Evolutionary conservation across 495 filamentous ascomycete genomes (phyloP), one percentile per base, ranked within the genome.

Genomic region (Daldinia concentrica): DNA sequence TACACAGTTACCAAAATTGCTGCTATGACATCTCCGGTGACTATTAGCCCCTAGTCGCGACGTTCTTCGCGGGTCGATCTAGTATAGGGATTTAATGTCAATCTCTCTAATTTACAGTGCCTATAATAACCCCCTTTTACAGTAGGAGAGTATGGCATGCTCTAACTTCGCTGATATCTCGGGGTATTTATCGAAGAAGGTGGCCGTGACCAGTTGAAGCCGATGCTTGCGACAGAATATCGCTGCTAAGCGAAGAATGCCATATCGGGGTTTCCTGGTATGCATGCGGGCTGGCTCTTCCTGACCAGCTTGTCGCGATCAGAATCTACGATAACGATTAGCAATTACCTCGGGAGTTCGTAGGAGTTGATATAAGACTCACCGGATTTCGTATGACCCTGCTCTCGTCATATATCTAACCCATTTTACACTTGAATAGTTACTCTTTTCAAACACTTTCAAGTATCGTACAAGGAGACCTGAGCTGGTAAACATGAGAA

Each of bases 381-480:
- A 92, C 88, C 91, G 79, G 60, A 92, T 93, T 79, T 93, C 91
- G 78, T 93, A 94, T 77, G 87, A 91, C 15, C 91, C 91, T 17
- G 95, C 96, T 54, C 96, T 86, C 30, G 96, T 99, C 96, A 99
- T 99, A 81, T 99, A 99, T 74, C 96, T 83, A 71, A 99, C 96
- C 96, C 96, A 99, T 77, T 99, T 99, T 9, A 99, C 96, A 73
- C 92, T 96, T 63, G 91, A 94, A 77, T 99, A 99, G 81, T 98
- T 98, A 78, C 86, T 93, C 89, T 99, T 99, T 86, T 99, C 96
- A 83, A 99, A 99, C 27, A 99, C 96, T 83, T 99, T 99, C 65
- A 99, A 82, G 81, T 99, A 99, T 45, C 96, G 82, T 56, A 99
- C 96, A 70, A 99, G 77, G 74, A 99, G 79, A 15, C 95, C 96